A percentile compares a stretch with the other conserved stretches of the same genome.
These are phyloP conservation scores for Alternaria sp. DNA, from an alignment of 2,329 filamentous ascomycete species.

Conservation along the genomic window DNA sequence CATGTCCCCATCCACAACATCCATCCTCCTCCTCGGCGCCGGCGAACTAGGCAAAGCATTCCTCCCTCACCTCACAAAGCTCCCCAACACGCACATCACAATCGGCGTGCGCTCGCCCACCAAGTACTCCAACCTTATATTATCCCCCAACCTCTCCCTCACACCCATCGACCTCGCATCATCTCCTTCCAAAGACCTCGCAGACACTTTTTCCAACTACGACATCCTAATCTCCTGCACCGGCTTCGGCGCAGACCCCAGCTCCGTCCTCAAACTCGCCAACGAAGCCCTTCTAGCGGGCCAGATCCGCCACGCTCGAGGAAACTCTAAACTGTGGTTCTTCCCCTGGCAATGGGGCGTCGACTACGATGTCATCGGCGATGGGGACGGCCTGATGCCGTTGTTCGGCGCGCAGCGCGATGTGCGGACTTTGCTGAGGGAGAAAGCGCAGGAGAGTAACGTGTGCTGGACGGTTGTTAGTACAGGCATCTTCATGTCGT, in stretches of 20 bases:
- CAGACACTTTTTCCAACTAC: constrained; percentile 53
- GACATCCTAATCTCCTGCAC: constrained; percentile 67
- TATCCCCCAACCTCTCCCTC: constrained; percentile 43
- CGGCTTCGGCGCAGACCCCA: constrained; percentile 65
- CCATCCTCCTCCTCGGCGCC: constrained; percentile 69
- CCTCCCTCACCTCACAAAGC: constrained; percentile 59
- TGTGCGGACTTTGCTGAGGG: constrained; percentile 38
- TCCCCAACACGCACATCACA: constrained; percentile 58
- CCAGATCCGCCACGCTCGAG: constrained; percentile 46
- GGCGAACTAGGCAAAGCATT: constrained; percentile 70
- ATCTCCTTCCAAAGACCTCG: constrained; percentile 36
- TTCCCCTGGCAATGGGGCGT: constrained; percentile 80
- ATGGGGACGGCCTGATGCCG: constrained; percentile 64
- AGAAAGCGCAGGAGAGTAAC: constrained; percentile 27
- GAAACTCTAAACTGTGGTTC: constrained; percentile 50
- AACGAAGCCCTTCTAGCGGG: constrained; percentile 62
- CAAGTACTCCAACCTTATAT: constrained; percentile 44
- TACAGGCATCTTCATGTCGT: constrained; percentile 76
- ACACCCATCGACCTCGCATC: constrained; percentile 55
- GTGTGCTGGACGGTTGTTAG: constrained; percentile 71
- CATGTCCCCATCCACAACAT: constrained; percentile 6
- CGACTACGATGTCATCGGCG: constrained; percentile 72
- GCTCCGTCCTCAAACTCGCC: constrained; percentile 66
- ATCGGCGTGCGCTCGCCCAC: constrained; percentile 64
- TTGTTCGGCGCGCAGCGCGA: constrained; percentile 73